Evolutionary conservation across 139 green algal genomes (phyloP).

Genomic region (Desmodesmus armatus): DNA sequence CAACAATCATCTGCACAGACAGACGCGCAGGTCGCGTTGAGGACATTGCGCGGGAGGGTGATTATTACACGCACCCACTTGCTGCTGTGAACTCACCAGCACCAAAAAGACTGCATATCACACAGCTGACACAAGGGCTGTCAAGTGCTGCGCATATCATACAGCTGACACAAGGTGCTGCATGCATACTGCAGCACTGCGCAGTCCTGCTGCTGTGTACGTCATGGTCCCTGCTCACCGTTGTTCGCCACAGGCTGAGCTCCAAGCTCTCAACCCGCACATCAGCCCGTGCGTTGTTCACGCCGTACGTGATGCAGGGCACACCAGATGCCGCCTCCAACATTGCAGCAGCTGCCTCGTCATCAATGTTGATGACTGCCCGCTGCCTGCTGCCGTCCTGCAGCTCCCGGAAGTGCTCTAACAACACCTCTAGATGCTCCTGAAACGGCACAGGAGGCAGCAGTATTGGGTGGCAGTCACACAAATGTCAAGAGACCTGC

Average conservation of each 20-base stretch:
- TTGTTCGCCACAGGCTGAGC: conserved; percentile 82
- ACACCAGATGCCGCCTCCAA: conserved; percentile 40
- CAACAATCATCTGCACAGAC: conserved; percentile 58
- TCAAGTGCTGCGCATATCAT: no score
- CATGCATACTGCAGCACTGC: no score
- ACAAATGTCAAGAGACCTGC: no score
- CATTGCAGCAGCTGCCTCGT: conserved; percentile 3
- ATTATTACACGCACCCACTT: no score
- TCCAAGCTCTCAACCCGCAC: conserved; percentile 75
- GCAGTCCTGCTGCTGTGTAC: no score
- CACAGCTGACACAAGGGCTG: no score
- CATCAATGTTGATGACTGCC: conserved; percentile 87
- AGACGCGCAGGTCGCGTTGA: not conserved
- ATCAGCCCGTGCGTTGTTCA: conserved; percentile 73
- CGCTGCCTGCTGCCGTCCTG: conserved; percentile 72
- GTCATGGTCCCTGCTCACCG: conserved; percentile 64
- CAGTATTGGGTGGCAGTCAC: no score
- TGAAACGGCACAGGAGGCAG: conserved; percentile 23
- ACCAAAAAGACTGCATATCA: no score
- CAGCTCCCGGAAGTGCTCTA: conserved; percentile 72
- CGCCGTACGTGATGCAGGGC: conserved; percentile 79
- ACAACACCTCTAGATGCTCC: conserved; percentile 62
- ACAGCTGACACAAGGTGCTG: no score
- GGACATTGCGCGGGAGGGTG: no score
- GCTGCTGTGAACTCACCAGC: no score